A percentile compares a stretch with the other conserved stretches of the same genome.
Conservation (phyloP, 495 filamentous ascomycete species). For the Talaromyces borbonicus region DNA sequence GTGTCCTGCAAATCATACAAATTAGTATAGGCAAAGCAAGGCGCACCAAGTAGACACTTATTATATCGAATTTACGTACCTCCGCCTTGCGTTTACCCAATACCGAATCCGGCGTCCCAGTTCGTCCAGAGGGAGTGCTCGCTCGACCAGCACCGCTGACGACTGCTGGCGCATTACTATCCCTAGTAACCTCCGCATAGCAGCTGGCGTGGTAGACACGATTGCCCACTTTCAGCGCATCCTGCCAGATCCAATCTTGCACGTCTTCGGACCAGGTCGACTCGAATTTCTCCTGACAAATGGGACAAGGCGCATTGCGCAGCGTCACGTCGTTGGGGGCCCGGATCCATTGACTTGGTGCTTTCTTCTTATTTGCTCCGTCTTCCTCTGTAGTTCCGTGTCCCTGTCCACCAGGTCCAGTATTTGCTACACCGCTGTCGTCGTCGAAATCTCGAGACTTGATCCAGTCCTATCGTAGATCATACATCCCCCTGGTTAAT, state of each 20-base stretch:
- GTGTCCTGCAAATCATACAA: constrained; percentile 8
- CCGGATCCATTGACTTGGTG: constrained; percentile 63
- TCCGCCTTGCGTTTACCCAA: constrained; percentile 72
- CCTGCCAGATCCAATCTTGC: constrained; percentile 96
- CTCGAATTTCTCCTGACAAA: constrained; percentile 92
- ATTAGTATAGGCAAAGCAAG: background rate
- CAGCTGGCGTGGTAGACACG: constrained; percentile 87
- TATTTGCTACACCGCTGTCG: constrained; percentile 36
- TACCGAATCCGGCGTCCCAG: constrained; percentile 53
- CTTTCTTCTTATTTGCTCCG: constrained; percentile 42
- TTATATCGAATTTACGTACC: constrained; percentile 31
- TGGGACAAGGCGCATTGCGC: constrained; percentile 68
- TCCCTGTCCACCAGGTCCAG: constrained; percentile 24
- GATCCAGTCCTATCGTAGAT: constrained; percentile 65
- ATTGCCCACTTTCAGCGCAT: constrained; percentile 67
- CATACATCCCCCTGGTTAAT: too few species aligned
- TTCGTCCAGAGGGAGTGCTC: constrained; percentile 31
- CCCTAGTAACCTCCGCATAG: constrained; percentile 71
- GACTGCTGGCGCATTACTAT: constrained; percentile 30
- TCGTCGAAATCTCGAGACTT: constrained; percentile 68
- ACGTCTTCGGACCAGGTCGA: constrained; percentile 80
- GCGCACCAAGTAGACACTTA: background rate
- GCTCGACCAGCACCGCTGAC: constrained; percentile 26
- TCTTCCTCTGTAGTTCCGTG: constrained; percentile 23
- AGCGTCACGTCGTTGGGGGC: constrained; percentile 69